Base-by-base conservation (phyloP, 345 rosid species). In the Hibiscus trionum region DNA sequence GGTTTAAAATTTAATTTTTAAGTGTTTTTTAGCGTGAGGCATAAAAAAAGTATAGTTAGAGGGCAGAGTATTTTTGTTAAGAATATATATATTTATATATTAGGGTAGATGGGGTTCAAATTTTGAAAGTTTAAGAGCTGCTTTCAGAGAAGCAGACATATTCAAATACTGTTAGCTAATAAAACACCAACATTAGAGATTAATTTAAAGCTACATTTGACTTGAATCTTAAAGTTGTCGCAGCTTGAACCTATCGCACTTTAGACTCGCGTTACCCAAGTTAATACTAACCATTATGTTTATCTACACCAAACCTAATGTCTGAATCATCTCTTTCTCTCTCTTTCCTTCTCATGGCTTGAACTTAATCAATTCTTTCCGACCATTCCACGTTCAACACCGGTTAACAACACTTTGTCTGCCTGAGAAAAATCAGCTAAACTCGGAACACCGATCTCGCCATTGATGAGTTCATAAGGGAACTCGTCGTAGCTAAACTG, bases 321-420 rank as follows among this genome's bases (percentile, higher is more conserved):
- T 58, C 39, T 15, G 21, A 56, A 71, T 39, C 52, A 5, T 35
- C 39, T 35, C 7, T 31, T 3, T 31, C 35, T 31, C 35, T 31
- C 65, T 61, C 1, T 7, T 7, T 37, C 39, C 29, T 66, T 14
- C 46, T 37, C 63, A 35, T 70, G 46, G 35, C 3, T 11, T 21
- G 6, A 42, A 42, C 47, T 42, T 42, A 8, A 10, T 42, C 12
- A 42, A 37, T 37, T 37, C 10, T 37, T 37, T 37, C 42, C 12
- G 12, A 42, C n/a, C 6, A 49, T 12, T 49, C 19, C 55, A 50
- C 55, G 55, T 50, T 50, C 55, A 50, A 15, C 14, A 50, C 4
- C n/a, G 73, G 73, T 79, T 65, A 66, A 42, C 64, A 15, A 74
- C 72, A 33, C 74, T 79, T 67, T 72, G 56, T 79, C 78, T 73